Evolutionary conservation across 352 stramenopile species (phyloP), one percentile per base, ranked within the genome.

Genomic region (Phytophthora nicotianae): DNA sequence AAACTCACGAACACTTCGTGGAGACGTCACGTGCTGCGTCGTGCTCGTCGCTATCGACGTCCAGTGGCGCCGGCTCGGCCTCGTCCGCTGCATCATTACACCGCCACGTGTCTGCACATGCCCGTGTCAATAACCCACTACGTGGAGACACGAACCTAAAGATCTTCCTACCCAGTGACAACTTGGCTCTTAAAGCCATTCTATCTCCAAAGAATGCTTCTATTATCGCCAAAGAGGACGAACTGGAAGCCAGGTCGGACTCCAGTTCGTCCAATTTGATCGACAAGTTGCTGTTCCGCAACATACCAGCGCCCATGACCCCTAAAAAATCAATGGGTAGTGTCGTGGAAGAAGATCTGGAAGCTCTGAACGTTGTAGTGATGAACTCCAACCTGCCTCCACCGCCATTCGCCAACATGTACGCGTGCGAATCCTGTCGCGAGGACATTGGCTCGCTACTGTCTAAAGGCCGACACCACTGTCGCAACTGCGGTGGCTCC

Each of bases 341-440:
- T 27, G 50, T 82, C 0, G 68, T 76, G 16, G 79, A 89, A 19
- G 79, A 86, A 16, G 77, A 86, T 10, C 29, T 86, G 5, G 74
- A 74, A 5, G 68, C 56, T 19, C 59, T 71, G 37, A 78, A 74
- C 32, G 62, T 86, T 27, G 66, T 88, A 0, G 68, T 86, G 6
- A 77, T 75, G 58, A 82, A 86, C 48, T 58, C 77, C 8, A 79
- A 82, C 53, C 57, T 90, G 16, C 75, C 77, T 19, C 81, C 81
- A 8, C 81, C 81, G 27, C 81, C 81, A 11, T 90, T 90, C 61
- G 81, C 81, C 62, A 90, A 90, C 52, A 90, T 90, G 81, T 88
- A 88, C 66, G 72, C 77, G 19, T 90, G 81, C 40, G 81, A 90
- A 24, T 85, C 79, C 13, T 90, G 81, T 70, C 77, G 77, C 23